Conservation (phyloP, 2,329 filamentous ascomycete genomes). For the Cladophialophora carrionii region DNA sequence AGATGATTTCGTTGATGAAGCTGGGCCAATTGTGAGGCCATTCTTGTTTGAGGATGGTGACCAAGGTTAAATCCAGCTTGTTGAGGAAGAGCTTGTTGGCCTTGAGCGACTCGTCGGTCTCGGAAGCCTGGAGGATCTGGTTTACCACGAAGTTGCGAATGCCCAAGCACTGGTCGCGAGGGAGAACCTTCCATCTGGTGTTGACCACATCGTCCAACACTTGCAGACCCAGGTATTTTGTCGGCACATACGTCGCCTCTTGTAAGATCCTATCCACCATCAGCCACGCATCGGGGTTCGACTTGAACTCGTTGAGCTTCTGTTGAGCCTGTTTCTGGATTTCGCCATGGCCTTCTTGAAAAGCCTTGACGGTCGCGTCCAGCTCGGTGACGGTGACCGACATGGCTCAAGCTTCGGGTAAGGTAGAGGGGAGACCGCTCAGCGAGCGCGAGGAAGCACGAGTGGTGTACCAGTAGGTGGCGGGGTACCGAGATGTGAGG, state of each 20-base stretch:
- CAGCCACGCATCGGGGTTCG: conserved; percentile 97
- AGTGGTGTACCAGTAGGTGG: conserved; percentile 31
- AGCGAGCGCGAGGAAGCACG: conserved; percentile 31
- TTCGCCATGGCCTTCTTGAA: conserved; percentile 95
- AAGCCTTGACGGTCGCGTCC: conserved; percentile 92
- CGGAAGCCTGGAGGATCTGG: conserved; percentile 94
- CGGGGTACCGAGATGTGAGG: conserved; percentile 21
- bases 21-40: conserved; percentile 99
- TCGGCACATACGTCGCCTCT: conserved; percentile 90
- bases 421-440: conserved; percentile 26
- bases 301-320: conserved; percentile 76
- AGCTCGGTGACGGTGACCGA: conserved; percentile 84
- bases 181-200: conserved; percentile 98
- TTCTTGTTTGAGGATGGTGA: conserved; percentile 97
- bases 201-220: conserved; percentile 98
- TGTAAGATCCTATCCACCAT: conserved; percentile 96
- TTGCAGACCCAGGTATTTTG: conserved; percentile 95
- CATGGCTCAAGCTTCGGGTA: conserved; percentile 49
- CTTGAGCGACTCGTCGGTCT: conserved; percentile 83
- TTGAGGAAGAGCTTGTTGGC: conserved; percentile 87
- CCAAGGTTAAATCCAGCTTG: conserved; percentile 96
- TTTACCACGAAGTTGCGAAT: conserved; percentile 99
- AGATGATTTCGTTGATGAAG: conserved; percentile 99
- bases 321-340: conserved; percentile 50
- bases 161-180: conserved; percentile 93